Conservation (phyloP, 2,329 filamentous ascomycete genomes). For the Aspergillus tanneri region DNA sequence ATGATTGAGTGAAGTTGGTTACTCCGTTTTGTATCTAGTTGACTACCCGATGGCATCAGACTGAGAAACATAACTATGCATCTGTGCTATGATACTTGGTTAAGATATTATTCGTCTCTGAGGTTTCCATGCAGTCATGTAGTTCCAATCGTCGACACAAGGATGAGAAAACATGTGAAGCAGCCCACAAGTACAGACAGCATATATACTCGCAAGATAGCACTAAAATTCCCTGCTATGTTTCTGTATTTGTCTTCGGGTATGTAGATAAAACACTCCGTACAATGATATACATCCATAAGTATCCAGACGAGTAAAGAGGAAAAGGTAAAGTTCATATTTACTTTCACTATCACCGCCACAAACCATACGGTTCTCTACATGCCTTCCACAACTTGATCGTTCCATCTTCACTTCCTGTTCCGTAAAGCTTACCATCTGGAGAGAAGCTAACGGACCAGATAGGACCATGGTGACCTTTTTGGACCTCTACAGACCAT, state of each 20-base stretch:
- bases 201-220: no score
- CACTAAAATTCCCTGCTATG: no score
- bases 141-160: no score
- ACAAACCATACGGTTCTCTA: constrained; percentile 63
- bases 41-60: no score
- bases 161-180: no score
- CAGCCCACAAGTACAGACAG: no score
- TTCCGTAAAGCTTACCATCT: constrained; percentile 93
- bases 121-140: no score
- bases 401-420: constrained; percentile 93
- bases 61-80: no score
- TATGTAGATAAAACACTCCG: no score
- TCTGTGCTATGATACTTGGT: no score
- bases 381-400: constrained; percentile 85
- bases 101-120: no score
- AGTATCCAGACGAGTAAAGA: neutral
- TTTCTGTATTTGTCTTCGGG: neutral
- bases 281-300: neutral
- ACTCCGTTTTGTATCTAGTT: no score
- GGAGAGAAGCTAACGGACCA: constrained; percentile 96
- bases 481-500: constrained; percentile 70
- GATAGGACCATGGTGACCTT: constrained; percentile 94
- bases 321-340: neutral
- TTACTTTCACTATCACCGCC: constrained; percentile 47
- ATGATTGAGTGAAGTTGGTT: constrained; percentile 62